A percentile compares a stretch with the other conserved stretches of the same genome.
Evolutionary conservation across 306 rosid species (phyloP).

Genomic region (Castanospermum australe): DNA sequence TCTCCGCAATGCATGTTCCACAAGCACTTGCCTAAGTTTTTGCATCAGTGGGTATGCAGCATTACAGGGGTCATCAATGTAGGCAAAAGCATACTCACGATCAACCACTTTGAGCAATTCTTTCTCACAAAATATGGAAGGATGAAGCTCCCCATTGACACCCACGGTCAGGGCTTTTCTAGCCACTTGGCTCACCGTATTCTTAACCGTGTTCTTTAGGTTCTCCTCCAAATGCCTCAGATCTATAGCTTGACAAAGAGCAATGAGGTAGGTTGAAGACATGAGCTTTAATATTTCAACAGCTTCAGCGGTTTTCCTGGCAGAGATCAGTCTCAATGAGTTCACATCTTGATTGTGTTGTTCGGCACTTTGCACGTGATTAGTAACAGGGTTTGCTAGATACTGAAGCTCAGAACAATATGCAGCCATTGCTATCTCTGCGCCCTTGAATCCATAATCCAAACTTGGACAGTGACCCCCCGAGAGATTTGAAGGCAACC

Average conservation of each 20-base stretch:
- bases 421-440: slow-evolving; percentile 35
- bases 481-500: slow-evolving; percentile 39
- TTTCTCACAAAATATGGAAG: slow-evolving; percentile 39
- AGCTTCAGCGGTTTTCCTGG: slow-evolving; percentile 41
- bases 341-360: slow-evolving; percentile 46
- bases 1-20: slow-evolving; percentile 35
- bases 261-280: slow-evolving; percentile 39
- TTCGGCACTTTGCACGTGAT: slow-evolving; percentile 41
- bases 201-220: slow-evolving; percentile 29
- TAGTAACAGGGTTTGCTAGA: slow-evolving; percentile 48
- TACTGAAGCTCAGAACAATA: slow-evolving; percentile 43
- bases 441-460: slow-evolving; percentile 36
- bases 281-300: slow-evolving; percentile 49
- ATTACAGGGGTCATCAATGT: slow-evolving; percentile 43
- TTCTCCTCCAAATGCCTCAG: slow-evolving; percentile 53
- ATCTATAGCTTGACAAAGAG: slow-evolving; percentile 54
- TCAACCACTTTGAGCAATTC: slow-evolving; percentile 43
- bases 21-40: slow-evolving; percentile 39
- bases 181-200: slow-evolving; percentile 38
- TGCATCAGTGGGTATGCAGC: slow-evolving; percentile 39
- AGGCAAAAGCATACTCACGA: slow-evolving; percentile 36
- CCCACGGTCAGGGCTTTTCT: slow-evolving; percentile 34
- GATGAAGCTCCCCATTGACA: slow-evolving; percentile 34
- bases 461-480: slow-evolving; percentile 35
- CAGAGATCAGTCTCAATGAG: slow-evolving; percentile 49